These are phyloP conservation scores for Corymbia maculata DNA, from an alignment of 345 rosid genomes.

Conservation along the genomic window DNA sequence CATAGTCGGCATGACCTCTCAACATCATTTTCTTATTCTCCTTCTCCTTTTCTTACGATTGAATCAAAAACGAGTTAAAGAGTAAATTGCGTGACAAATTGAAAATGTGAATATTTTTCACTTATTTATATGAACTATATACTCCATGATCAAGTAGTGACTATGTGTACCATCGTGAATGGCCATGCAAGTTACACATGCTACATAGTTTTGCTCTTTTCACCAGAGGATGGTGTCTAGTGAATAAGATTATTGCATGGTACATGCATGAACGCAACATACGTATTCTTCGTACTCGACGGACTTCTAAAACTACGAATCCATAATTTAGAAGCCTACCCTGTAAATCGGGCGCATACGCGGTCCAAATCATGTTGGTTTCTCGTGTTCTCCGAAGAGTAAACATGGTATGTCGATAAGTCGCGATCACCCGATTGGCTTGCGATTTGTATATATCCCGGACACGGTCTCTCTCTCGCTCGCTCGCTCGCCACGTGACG, in stretches of 20 bases:
- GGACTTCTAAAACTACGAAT: neutral
- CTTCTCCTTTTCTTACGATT: neutral
- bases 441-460: neutral
- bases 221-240: neutral
- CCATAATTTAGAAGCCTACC: neutral
- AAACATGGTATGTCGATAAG: neutral
- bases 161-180: neutral
- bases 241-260: too few relatives aligned
- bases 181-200: neutral
- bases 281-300: neutral
- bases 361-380: too few relatives aligned
- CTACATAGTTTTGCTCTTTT: neutral
- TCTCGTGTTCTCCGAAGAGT: neutral
- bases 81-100: neutral
- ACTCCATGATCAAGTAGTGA: neutral
- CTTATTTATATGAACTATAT: neutral
- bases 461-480: neutral
- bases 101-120: neutral
- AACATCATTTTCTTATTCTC: neutral
- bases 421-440: neutral
- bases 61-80: neutral
- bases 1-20: neutral
- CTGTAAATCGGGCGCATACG: neutral
- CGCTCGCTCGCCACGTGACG: neutral
- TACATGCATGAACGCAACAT: fast-evolving